Percentiles rank a stretch among this genome's conserved stretches.
Evolutionary conservation across 225 moss, liverwort and hornwort genomes (phyloP).

Genomic region (Asterella californica): DNA sequence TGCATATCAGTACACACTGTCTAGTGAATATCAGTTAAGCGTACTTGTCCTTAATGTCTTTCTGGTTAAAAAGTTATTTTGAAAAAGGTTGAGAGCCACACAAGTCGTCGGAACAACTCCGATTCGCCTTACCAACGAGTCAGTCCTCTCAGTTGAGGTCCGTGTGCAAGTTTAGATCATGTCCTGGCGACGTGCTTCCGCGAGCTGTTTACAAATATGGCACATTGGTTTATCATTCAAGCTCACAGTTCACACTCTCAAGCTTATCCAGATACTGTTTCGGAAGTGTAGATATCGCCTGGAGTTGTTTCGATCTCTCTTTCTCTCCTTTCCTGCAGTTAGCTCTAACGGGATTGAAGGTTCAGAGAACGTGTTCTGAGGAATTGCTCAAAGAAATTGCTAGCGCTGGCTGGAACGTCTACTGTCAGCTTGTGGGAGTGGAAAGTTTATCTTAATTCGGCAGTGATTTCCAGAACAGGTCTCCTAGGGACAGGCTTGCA

Average conservation of each 20-base stretch:
- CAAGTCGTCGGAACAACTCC: background rate
- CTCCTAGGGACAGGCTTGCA: no score
- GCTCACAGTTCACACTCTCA: background rate
- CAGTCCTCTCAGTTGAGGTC: background rate
- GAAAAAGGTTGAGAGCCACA: conserved; percentile 5
- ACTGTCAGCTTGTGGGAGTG: background rate
- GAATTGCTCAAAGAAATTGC: background rate
- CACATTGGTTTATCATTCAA: background rate
- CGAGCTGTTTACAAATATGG: background rate
- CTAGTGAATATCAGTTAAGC: background rate
- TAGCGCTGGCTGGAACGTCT: background rate
- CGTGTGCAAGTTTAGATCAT: background rate
- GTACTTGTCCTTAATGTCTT: background rate
- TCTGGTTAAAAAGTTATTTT: background rate
- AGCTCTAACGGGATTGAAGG: background rate
- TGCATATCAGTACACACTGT: conserved; percentile 2
- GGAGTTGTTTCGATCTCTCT: background rate
- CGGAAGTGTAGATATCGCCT: background rate
- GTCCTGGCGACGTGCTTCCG: background rate
- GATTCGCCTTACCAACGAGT: background rate
- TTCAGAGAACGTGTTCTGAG: background rate
- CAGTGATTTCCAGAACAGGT: background rate
- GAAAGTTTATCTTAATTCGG: background rate
- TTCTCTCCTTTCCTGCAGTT: background rate
- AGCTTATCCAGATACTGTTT: background rate